Conservation (phyloP, 2,329 filamentous ascomycete genomes). For the Diplodia scrobiculata region DNA sequence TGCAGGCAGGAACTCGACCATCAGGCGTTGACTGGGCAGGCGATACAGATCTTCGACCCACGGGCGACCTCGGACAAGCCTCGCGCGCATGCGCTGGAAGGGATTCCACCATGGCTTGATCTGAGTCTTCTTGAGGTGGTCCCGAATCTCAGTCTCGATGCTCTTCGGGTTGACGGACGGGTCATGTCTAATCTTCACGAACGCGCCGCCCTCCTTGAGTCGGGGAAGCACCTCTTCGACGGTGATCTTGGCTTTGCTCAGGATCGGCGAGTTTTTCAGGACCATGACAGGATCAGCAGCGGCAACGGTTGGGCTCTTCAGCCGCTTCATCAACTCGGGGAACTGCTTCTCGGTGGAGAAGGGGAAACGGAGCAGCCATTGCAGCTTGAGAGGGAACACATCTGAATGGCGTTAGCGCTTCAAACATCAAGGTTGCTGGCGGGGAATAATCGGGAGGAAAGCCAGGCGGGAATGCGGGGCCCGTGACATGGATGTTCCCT, state of each 20-base stretch:
- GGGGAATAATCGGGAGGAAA: neutral
- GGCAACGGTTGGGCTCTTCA: conserved; percentile 55
- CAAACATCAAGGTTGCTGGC: neutral
- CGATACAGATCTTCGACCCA: conserved; percentile 94
- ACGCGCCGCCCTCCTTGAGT: conserved; percentile 88
- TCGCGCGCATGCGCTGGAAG: conserved; percentile 67
- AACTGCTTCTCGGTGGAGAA: conserved; percentile 51
- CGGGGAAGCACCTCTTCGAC: conserved; percentile 81
- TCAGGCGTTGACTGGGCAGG: conserved; percentile 73
- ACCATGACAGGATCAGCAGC: conserved; percentile 60
- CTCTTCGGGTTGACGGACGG: conserved; percentile 52
- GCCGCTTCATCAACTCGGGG: conserved; percentile 54
- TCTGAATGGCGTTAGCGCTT: conserved; percentile 53
- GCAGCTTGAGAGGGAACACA: conserved; percentile 78
- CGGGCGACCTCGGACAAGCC: conserved; percentile 76
- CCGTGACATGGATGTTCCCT: neutral
- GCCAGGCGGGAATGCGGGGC: neutral
- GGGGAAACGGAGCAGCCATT: conserved; percentile 61
- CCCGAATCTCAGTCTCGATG: conserved; percentile 63
- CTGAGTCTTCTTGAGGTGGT: conserved; percentile 67
- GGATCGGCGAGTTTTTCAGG: conserved; percentile 38
- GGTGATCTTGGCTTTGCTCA: conserved; percentile 65
- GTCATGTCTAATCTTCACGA: conserved; percentile 76
- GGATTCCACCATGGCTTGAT: conserved; percentile 91
- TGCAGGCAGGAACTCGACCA: conserved; percentile 80